phyloP scores from a whole-genome alignment of 164 flowering plant species.

The Berberis thunbergii region DNA sequence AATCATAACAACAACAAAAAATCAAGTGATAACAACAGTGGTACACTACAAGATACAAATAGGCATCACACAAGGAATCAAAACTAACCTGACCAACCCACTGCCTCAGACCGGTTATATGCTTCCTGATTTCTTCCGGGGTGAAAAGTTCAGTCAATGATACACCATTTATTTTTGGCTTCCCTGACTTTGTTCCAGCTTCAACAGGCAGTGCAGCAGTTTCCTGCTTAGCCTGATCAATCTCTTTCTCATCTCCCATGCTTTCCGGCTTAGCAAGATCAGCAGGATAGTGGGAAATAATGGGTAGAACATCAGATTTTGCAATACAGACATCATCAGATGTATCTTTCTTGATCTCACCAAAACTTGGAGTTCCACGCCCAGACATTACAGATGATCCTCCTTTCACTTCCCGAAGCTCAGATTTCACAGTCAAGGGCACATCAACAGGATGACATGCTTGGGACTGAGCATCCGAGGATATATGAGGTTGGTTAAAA shows the following conservation, averaged over 20 bases:
- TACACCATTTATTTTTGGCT: conserved; percentile 90
- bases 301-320: conserved; percentile 30
- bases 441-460: conserved; percentile 25
- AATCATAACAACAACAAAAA: too few species aligned
- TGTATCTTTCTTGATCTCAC: conserved; percentile 29
- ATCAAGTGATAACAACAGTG: too few species aligned
- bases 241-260: conserved; percentile 13
- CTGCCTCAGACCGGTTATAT: conserved; percentile 81
- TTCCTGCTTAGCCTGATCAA: conserved; percentile 28
- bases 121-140: conserved; percentile 89
- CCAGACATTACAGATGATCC: conserved; percentile 32
- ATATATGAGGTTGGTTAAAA: conserved; percentile 20
- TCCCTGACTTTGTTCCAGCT: conserved; percentile 65
- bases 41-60: too few species aligned
- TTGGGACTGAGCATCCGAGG: conserved; percentile 24
- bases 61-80: neutral
- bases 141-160: conserved; percentile 92
- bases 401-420: conserved; percentile 36
- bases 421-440: conserved; percentile 29
- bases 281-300: conserved; percentile 24
- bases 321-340: conserved; percentile 19
- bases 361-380: conserved; percentile 19
- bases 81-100: conserved; percentile 95
- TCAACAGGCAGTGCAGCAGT: conserved; percentile 31
- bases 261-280: conserved; percentile 31